These are phyloP conservation scores for Pseudozyma pruni DNA, from an alignment of 1,284 basidiomycete genomes.

Conservation along the genomic window DNA sequence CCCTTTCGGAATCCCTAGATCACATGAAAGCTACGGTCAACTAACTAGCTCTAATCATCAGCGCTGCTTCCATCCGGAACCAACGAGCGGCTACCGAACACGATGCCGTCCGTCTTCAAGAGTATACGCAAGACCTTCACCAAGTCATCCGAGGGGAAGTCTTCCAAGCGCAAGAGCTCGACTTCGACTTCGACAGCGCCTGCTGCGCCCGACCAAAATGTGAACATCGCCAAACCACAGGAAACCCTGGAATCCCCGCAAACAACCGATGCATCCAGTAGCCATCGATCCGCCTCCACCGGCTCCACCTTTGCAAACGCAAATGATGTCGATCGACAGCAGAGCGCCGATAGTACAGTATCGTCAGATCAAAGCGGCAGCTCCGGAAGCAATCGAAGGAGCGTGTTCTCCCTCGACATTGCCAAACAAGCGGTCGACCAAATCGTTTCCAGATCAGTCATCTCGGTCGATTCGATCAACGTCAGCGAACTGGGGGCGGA, in stretches of 20 bases:
- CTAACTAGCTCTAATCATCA: background rate
- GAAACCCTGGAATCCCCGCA: slow-evolving; percentile 1
- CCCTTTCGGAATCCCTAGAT: too few relatives aligned
- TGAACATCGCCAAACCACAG: background rate
- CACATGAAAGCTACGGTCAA: background rate
- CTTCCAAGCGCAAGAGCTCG: slow-evolving; percentile 9
- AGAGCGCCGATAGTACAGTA: slow-evolving; percentile 5
- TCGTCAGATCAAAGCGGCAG: background rate
- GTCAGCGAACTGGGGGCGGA: slow-evolving; percentile 19
- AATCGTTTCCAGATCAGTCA: slow-evolving; percentile 37
- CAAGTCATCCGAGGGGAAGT: slow-evolving; percentile 11
- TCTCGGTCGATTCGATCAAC: slow-evolving; percentile 28
- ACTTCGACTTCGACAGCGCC: background rate
- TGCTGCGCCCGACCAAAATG: background rate
- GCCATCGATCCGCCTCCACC: slow-evolving; percentile 9
- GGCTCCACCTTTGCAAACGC: background rate
- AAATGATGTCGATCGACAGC: slow-evolving; percentile 7
- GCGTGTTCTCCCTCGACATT: slow-evolving; percentile 27
- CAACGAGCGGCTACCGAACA: background rate
- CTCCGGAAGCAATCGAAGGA: too few relatives aligned
- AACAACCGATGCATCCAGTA: slow-evolving; percentile 7
- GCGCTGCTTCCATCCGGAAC: background rate
- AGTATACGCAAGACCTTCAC: slow-evolving; percentile 24
- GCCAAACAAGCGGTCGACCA: slow-evolving; percentile 39
- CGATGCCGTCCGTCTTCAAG: slow-evolving; percentile 41